Base-by-base conservation (phyloP, 805 yeast species). In the Candida pini region DNA sequence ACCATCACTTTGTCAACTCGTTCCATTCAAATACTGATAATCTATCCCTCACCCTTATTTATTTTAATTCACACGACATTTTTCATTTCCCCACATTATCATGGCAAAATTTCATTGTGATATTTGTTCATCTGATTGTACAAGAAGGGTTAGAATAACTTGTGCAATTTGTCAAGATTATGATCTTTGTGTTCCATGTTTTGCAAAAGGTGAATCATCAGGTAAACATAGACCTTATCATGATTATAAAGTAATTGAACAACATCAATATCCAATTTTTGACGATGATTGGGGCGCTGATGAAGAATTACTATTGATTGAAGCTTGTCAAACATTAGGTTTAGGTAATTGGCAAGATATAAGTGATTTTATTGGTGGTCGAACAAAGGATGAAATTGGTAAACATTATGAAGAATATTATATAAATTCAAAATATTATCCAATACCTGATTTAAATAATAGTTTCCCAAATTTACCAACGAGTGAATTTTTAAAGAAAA, bases 341-440 rank as follows among this genome's bases (percentile, higher is more conserved):
- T 58, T 92, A 36, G 99, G 99, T 2, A 88, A 89, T 56, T 92
- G 98, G 98, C 95, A 86, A 52, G 98, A 92, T 57, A 76, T 94
- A n/a, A 82, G 96, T 9, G 97, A 92, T 54, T 95, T 86, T 53
- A 85, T 94, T 36, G 97, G 97, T 9, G 86, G 89, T 26, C 62
- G 97, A 41, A 76, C 87, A 9, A 87, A 85, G 55, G 96, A 88
- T 40, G 98, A 94, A 56, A 96, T 88, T 15, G 87, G 78, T 5
- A 66, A 73, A 33, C 99, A 92, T 60, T 92, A 90, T 63, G 68
- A 69, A 43, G 67, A 74, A 9, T 70, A 79, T 7, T 92, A 89
- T 56, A 55, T 92, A 19, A 62, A 83, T 34, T 73, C 87, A 14
- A 62, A 64, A 1, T 72, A 73, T 33, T 94, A 89, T 56, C 99